Conservation (phyloP, 768 basidiomycete species). For the Butyriboletus loyo region DNA sequence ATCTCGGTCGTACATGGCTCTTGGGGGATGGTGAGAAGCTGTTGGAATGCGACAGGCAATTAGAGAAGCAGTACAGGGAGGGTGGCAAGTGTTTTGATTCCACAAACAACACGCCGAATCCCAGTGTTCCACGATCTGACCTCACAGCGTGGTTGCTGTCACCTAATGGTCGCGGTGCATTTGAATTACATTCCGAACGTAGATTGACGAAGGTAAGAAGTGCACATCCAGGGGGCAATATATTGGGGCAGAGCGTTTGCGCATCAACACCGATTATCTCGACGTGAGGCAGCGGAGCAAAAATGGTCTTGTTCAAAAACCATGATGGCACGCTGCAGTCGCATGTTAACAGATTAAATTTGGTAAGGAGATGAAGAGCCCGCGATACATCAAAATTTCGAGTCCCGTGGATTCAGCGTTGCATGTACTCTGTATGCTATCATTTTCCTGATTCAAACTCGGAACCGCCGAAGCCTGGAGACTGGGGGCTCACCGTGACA, state of each 20-base stretch:
- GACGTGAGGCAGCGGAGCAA: not conserved
- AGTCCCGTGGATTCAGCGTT: not conserved
- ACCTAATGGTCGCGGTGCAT: not conserved
- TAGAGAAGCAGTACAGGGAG: not conserved
- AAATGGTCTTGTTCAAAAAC: not conserved
- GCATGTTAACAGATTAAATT: not conserved
- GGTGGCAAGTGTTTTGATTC: not conserved
- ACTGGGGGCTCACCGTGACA: not conserved
- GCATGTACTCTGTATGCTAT: not conserved
- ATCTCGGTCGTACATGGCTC: not conserved
- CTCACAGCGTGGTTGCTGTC: not conserved
- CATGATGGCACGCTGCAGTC: not conserved
- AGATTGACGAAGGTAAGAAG: not conserved
- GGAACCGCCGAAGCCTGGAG: not conserved
- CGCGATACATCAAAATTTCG: no score
- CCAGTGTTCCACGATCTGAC: not conserved
- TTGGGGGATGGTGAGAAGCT: not conserved
- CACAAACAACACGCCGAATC: not conserved
- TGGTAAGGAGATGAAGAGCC: not conserved
- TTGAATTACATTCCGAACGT: not conserved
- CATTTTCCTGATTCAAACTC: not conserved
- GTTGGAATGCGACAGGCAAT: not conserved
- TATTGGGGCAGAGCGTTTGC: not conserved
- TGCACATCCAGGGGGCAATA: not conserved
- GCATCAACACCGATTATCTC: not conserved